Evolutionary conservation across 306 rosid genomes (phyloP).

Genomic region (Cucurbita pepo): DNA sequence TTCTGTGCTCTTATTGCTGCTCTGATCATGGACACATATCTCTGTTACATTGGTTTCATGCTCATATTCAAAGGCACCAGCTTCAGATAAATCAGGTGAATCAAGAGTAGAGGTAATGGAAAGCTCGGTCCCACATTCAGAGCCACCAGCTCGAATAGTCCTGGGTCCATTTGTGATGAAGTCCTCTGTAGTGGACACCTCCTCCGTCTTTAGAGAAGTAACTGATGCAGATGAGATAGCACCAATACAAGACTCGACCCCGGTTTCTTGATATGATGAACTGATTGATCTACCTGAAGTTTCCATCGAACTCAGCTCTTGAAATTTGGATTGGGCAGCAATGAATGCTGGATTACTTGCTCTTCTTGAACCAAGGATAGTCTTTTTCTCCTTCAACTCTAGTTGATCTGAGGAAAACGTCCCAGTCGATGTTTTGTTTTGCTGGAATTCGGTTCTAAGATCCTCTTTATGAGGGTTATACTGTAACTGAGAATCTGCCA

Average conservation of each 20-base stretch:
- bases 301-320: slow-evolving; percentile 38
- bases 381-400: slow-evolving; percentile 46
- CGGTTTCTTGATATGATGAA: slow-evolving; percentile 33
- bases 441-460: slow-evolving; percentile 38
- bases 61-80: slow-evolving; percentile 36
- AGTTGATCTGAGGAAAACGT: slow-evolving; percentile 35
- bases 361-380: slow-evolving; percentile 22
- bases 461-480: slow-evolving; percentile 20
- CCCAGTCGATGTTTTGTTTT: slow-evolving; percentile 29
- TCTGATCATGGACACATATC: slow-evolving; percentile 27
- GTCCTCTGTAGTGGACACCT: slow-evolving; percentile 25
- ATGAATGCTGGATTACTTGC: slow-evolving; percentile 53
- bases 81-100: slow-evolving; percentile 66
- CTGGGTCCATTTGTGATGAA: slow-evolving; percentile 26
- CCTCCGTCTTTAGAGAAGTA: slow-evolving; percentile 31
- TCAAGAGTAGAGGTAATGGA: slow-evolving; percentile 81
- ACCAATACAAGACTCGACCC: slow-evolving; percentile 34
- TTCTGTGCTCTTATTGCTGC: slow-evolving; percentile 11
- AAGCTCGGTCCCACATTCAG: slow-evolving; percentile 78
- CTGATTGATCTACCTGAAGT: slow-evolving; percentile 29
- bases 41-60: slow-evolving; percentile 32
- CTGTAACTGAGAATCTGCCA: slow-evolving; percentile 23
- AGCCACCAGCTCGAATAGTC: slow-evolving; percentile 31
- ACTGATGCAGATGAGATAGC: slow-evolving; percentile 18
- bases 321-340: slow-evolving; percentile 71